Conservation (phyloP, 331 rosid genomes). For the Cydonia oblonga region DNA sequence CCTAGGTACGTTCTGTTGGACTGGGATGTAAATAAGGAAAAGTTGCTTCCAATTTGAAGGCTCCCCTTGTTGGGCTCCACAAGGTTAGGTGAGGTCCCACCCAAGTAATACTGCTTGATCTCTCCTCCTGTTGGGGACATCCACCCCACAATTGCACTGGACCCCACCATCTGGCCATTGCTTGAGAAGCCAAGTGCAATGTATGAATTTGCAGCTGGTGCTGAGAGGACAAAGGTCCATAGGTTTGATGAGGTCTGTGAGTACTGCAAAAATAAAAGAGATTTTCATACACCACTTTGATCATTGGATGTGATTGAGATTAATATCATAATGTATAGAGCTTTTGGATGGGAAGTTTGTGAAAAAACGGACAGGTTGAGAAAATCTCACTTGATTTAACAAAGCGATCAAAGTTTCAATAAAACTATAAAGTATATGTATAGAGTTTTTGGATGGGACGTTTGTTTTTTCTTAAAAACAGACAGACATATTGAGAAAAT, state of each 20-base stretch:
- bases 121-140: constrained; percentile 23
- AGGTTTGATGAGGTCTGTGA: constrained; percentile 22
- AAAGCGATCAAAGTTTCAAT: not conserved
- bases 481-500: not conserved
- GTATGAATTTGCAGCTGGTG: constrained; percentile 38
- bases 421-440: no score
- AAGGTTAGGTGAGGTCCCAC: constrained; percentile 36
- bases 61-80: constrained; percentile 45
- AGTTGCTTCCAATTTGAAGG: constrained; percentile 28
- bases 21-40: constrained; percentile 40
- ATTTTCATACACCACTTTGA: not conserved
- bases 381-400: no score
- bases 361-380: no score
- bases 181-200: constrained; percentile 65
- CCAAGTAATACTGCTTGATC: constrained; percentile 42
- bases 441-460: no score
- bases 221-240: constrained; percentile 70
- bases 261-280: constrained; percentile 36
- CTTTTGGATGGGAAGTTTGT: no score
- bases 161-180: constrained; percentile 51
- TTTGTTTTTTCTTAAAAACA: no score
- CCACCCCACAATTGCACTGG: constrained; percentile 85
- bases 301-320: not conserved
- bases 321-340: not conserved
- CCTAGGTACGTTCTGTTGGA: constrained; percentile 35